These are phyloP conservation scores for Suillus weaverae DNA, from an alignment of 768 basidiomycete species.

Conservation along the genomic window DNA sequence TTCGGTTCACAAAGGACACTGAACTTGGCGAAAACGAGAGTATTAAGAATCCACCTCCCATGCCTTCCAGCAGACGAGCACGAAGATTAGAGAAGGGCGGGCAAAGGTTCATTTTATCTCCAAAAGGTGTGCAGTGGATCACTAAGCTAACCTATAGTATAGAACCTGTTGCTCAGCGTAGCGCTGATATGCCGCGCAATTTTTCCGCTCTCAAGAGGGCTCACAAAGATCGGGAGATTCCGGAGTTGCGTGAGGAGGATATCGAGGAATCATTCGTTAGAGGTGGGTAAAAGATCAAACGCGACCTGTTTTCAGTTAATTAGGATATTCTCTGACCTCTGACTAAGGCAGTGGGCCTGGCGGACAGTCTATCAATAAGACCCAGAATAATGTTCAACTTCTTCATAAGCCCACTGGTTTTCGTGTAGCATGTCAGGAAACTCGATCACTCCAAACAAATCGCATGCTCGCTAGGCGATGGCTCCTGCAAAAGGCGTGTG, in stretches of 20 bases:
- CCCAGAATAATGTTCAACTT: constrained; percentile 86
- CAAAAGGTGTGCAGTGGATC: neutral
- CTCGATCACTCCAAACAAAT: constrained; percentile 80
- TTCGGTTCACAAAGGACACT: constrained; percentile 76
- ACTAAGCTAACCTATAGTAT: constrained; percentile 17
- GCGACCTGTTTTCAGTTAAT: constrained; percentile 4
- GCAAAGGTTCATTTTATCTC: constrained; percentile 24
- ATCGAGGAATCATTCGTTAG: constrained; percentile 86
- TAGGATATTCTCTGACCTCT: constrained; percentile 8
- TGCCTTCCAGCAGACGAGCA: constrained; percentile 48
- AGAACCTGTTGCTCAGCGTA: constrained; percentile 35
- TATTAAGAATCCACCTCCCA: constrained; percentile 58
- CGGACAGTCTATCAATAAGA: constrained; percentile 97
- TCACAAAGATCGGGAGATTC: constrained; percentile 60
- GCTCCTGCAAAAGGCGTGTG: constrained; percentile 74
- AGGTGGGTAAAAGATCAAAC: constrained; percentile 46
- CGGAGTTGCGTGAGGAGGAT: constrained; percentile 74
- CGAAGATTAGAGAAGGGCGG: constrained; percentile 44
- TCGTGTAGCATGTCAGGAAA: constrained; percentile 85
- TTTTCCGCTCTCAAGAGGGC: constrained; percentile 74
- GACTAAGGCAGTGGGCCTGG: constrained; percentile 82
- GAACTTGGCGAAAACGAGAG: constrained; percentile 86
- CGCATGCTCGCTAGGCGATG: constrained; percentile 72
- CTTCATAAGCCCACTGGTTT: constrained; percentile 87
- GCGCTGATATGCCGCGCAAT: constrained; percentile 37